Conservation (phyloP, 176 grass and related monocot species). For the Aegilops sharonensis region DNA sequence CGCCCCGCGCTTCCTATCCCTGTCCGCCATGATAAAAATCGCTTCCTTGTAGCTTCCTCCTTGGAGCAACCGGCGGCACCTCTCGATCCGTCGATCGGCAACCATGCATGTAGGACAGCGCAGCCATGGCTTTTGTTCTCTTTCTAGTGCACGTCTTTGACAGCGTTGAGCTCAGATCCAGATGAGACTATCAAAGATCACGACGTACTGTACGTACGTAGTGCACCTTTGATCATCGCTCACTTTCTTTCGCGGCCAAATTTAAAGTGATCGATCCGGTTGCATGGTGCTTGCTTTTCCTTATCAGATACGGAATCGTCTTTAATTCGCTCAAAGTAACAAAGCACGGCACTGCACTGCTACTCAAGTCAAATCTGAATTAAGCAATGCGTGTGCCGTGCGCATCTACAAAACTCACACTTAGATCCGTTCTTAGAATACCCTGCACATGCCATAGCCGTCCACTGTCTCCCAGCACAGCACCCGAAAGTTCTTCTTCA, state of each 20-base stretch:
- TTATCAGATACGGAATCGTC: not conserved
- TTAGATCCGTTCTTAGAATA: no score
- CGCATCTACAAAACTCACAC: not conserved
- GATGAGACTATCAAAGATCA: not conserved
- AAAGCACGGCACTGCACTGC: not conserved
- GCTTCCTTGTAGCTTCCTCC: slow-evolving; percentile 23
- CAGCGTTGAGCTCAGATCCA: not conserved
- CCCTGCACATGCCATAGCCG: slow-evolving; percentile 3
- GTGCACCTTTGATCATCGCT: not conserved
- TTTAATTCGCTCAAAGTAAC: slow-evolving; percentile 10
- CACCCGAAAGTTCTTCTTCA: not conserved
- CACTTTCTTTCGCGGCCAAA: slow-evolving; percentile 20
- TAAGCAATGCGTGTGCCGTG: not conserved
- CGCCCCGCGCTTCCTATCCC: not conserved
- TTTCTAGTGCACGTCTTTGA: not conserved
- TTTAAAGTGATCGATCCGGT: not conserved
- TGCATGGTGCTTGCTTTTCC: not conserved
- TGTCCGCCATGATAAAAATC: slow-evolving; percentile 2
- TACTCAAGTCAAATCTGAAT: not conserved
- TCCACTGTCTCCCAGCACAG: not conserved
- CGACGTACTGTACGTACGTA: not conserved
- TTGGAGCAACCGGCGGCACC: not conserved
- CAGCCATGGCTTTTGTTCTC: not conserved
- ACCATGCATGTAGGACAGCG: no score
- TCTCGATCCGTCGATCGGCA: not conserved